phyloP scores from a whole-genome alignment of 208 protist species.

The Entamoeba dispar region DNA sequence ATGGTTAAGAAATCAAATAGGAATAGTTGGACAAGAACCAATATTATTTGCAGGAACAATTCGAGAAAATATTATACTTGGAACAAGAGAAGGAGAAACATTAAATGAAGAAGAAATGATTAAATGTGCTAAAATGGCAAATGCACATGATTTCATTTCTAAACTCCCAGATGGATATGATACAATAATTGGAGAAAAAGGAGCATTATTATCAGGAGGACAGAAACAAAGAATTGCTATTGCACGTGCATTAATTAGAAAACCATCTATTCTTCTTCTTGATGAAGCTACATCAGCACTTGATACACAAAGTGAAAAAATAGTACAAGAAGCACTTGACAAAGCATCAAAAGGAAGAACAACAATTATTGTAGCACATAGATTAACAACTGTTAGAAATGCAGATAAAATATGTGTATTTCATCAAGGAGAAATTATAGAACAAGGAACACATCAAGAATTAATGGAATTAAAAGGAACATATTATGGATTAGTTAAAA shows the following conservation, averaged over 20 bases:
- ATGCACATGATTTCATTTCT: neutral
- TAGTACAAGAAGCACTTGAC: no score
- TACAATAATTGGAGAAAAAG: neutral
- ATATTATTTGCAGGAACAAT: constrained; percentile 77
- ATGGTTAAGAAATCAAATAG: neutral
- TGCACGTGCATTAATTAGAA: no score
- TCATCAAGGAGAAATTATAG: no score
- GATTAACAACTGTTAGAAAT: no score
- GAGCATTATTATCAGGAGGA: no score
- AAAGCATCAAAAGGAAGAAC: no score
- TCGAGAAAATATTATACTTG: constrained; percentile 60
- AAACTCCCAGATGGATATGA: neutral
- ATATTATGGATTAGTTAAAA: no score
- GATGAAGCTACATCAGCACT: neutral
- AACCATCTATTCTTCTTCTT: neutral
- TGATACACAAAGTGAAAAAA: neutral
- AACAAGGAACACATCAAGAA: no score
- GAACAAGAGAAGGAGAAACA: neutral
- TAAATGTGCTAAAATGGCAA: neutral
- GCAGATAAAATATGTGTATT: no score
- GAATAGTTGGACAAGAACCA: constrained; percentile 76
- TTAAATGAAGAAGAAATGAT: neutral
- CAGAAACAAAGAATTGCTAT: no score
- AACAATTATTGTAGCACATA: no score
- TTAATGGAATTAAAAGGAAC: no score